These are phyloP conservation scores for Oryza australiensis DNA, from an alignment of 176 grass and related monocot species.

Conservation along the genomic window DNA sequence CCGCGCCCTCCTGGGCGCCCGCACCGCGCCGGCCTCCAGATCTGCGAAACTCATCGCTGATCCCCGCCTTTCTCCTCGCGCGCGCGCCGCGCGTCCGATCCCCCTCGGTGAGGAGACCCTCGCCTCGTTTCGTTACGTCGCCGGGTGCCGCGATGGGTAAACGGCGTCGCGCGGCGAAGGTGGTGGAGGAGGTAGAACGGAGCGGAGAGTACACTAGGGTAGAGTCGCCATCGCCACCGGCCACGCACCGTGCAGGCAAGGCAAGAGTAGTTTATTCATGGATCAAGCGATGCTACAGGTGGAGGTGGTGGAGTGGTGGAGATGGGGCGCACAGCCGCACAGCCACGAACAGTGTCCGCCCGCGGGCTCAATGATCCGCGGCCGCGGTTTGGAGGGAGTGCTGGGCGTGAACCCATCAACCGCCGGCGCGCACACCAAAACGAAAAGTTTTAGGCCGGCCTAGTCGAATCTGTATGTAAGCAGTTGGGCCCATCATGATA, in stretches of 20 bases:
- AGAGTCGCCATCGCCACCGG: slow-evolving; percentile 41
- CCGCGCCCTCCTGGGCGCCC: slow-evolving; percentile 41
- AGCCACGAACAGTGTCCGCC: neutral
- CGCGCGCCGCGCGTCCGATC: too few species aligned
- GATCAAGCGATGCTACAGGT: slow-evolving; percentile 29
- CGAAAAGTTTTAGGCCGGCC: too few species aligned
- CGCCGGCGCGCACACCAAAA: too few species aligned
- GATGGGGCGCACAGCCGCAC: neutral
- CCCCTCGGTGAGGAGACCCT: neutral
- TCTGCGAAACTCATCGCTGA: slow-evolving; percentile 93
- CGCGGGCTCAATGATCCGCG: neutral
- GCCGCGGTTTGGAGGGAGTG: too few species aligned
- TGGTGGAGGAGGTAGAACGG: slow-evolving; percentile 1
- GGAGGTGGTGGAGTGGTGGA: slow-evolving; percentile 3
- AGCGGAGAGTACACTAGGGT: neutral
- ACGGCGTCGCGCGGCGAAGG: slow-evolving; percentile 1
- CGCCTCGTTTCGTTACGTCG: neutral
- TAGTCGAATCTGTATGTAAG: too few species aligned
- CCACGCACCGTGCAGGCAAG: neutral
- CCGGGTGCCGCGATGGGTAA: neutral
- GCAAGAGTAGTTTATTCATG: slow-evolving; percentile 24
- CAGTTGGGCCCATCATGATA: too few species aligned
- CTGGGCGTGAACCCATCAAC: too few species aligned
- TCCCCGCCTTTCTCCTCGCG: neutral
- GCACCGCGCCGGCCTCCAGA: slow-evolving; percentile 75